A percentile compares a stretch with the other conserved stretches of the same genome.
Evolutionary conservation across 768 basidiomycete genomes (phyloP).

Genomic region (Calocera viscosa): DNA sequence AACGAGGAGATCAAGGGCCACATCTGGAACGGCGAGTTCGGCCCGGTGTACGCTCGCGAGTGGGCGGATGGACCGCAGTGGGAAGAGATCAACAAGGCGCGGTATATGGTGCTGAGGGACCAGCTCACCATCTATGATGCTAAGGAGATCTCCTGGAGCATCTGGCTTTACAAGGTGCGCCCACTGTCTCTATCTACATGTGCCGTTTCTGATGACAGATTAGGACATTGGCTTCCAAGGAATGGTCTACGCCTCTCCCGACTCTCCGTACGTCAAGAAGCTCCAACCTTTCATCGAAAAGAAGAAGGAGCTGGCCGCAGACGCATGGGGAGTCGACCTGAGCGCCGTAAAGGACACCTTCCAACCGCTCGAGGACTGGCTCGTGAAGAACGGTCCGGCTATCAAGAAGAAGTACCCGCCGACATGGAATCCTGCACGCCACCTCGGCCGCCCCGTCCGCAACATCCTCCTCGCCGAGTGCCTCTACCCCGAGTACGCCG

Average conservation of each 20-base stretch:
- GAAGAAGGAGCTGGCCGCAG: conserved; percentile 64
- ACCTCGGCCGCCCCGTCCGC: conserved; percentile 39
- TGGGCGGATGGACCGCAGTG: conserved; percentile 42
- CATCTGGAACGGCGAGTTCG: conserved; percentile 76
- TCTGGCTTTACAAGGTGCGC: conserved; percentile 67
- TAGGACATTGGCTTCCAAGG: conserved; percentile 44
- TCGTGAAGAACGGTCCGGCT: conserved; percentile 26
- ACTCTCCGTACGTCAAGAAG: conserved; percentile 59
- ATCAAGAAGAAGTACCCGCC: conserved; percentile 43
- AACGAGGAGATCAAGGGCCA: conserved; percentile 54
- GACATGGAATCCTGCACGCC: conserved; percentile 26
- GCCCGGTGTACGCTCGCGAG: conserved; percentile 61
- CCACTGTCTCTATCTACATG: not conserved
- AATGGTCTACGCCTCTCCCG: conserved; percentile 60
- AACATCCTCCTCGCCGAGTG: conserved; percentile 60
- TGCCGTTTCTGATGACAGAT: not conserved
- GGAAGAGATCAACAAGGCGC: conserved; percentile 49
- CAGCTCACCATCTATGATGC: conserved; percentile 61
- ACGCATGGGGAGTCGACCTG: conserved; percentile 68
- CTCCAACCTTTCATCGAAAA: conserved; percentile 58
- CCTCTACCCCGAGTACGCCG: conserved; percentile 59
- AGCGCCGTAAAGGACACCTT: conserved; percentile 44
- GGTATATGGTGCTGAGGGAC: conserved; percentile 57
- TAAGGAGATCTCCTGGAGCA: conserved; percentile 48
- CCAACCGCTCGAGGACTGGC: conserved; percentile 48